phyloP scores from a whole-genome alignment of 192 early-diverging fungal species.

The Polychytrium aggregatum region DNA sequence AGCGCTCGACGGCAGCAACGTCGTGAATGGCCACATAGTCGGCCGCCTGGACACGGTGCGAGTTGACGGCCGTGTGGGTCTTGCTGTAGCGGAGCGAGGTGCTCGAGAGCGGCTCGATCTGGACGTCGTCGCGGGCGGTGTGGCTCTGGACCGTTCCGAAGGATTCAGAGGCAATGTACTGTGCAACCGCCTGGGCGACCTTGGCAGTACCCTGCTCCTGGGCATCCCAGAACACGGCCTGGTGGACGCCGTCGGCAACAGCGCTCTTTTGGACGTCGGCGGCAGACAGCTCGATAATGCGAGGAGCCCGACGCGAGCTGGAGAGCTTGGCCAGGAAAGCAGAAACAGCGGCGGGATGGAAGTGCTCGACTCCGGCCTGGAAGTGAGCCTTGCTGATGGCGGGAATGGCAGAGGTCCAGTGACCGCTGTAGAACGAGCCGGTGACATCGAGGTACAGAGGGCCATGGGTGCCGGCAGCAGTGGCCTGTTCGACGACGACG shows the following conservation, averaged over 20 bases:
- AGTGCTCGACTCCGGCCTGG: too few relatives aligned
- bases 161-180: constrained; percentile 23
- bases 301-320: constrained; percentile 1
- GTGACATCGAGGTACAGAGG: constrained; percentile 25
- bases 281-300: constrained; percentile 19
- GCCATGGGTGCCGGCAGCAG: constrained; percentile 35
- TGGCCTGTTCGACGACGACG: constrained; percentile 63
- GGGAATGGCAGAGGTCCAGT: background rate
- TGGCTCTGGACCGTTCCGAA: constrained; percentile 24
- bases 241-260: constrained; percentile 12
- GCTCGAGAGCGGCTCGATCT: constrained; percentile 43
- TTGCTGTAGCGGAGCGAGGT: constrained; percentile 49
- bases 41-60: constrained; percentile 28
- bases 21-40: constrained; percentile 58
- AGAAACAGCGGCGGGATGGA: constrained; percentile 20
- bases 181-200: constrained; percentile 33
- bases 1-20: constrained; percentile 37
- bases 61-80: constrained; percentile 11
- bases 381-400: background rate
- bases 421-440: constrained; percentile 12
- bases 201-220: constrained; percentile 39
- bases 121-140: constrained; percentile 40
- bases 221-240: constrained; percentile 52
- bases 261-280: constrained; percentile 4
- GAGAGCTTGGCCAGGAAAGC: constrained; percentile 22